Evolutionary conservation across 257 asterid species (phyloP).

Genomic region (Solanum stenotomum): DNA sequence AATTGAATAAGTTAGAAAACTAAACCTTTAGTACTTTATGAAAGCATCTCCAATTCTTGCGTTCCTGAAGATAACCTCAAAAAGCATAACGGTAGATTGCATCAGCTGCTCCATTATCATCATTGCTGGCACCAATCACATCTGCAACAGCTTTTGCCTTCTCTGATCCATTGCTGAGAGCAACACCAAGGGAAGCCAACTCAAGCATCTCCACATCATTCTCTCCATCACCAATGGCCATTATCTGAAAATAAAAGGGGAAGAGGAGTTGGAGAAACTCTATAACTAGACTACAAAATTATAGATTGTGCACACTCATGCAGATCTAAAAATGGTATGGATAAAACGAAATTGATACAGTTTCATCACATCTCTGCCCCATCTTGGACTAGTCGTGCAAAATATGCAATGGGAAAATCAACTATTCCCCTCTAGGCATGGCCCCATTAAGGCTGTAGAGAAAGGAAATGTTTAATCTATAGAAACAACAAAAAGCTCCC

Average conservation of each 20-base stretch:
- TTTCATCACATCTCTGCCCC: not conserved
- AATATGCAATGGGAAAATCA: not conserved
- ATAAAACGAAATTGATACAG: not conserved
- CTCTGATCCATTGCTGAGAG: slow-evolving; percentile 81
- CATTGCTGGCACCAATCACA: slow-evolving; percentile 79
- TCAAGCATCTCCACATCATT: slow-evolving; percentile 95
- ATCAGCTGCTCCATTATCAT: slow-evolving; percentile 97
- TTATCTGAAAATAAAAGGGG: slow-evolving; percentile 32
- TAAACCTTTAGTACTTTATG: not conserved
- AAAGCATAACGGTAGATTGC: slow-evolving; percentile 88
- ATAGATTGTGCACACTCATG: not conserved
- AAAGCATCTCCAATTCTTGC: not conserved
- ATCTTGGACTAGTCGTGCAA: not conserved
- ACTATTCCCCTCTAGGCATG: not conserved
- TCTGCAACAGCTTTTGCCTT: slow-evolving; percentile 85
- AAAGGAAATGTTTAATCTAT: not conserved
- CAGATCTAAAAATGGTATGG: not conserved
- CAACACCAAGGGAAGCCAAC: slow-evolving; percentile 87
- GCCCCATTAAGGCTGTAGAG: not conserved
- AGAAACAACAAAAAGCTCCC: not conserved
- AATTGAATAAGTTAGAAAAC: not conserved
- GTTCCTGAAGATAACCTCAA: slow-evolving; percentile 21
- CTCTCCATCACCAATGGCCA: slow-evolving; percentile 99
- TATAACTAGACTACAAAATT: not conserved
- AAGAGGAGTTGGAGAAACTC: not conserved